Percentiles rank a stretch among this genome's conserved stretches.
Conservation (phyloP, 2,329 filamentous ascomycete genomes). For the Verticillium nubilum region DNA sequence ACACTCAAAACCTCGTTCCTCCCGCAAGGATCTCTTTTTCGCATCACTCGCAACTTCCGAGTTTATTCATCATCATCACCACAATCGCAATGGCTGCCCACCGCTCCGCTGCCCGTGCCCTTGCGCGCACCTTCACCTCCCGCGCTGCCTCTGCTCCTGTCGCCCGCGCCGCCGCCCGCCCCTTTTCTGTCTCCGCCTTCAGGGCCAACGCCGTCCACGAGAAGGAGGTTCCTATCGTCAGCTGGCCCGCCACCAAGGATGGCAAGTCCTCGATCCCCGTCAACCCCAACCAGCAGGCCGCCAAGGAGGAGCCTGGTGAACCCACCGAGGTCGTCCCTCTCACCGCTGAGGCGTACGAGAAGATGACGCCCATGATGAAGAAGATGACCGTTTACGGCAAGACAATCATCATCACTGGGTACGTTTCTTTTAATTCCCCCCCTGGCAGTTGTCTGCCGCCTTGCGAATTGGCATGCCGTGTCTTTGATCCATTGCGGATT, state of each 20-base stretch:
- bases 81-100: slow-evolving; percentile 6
- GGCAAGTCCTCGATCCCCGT: slow-evolving; percentile 54
- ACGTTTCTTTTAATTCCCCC: slow-evolving; percentile 32
- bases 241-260: slow-evolving; percentile 46
- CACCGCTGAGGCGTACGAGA: slow-evolving; percentile 44
- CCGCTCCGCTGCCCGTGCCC: slow-evolving; percentile 9
- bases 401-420: slow-evolving; percentile 65
- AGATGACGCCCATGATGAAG: slow-evolving; percentile 56
- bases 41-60: neutral
- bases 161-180: slow-evolving; percentile 19
- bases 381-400: slow-evolving; percentile 66
- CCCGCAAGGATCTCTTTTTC: neutral
- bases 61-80: neutral
- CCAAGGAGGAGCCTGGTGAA: slow-evolving; percentile 23
- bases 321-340: slow-evolving; percentile 47
- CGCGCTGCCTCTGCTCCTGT: slow-evolving; percentile 18
- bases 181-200: slow-evolving; percentile 29
- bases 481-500: slow-evolving; percentile 3
- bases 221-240: slow-evolving; percentile 51
- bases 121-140: slow-evolving; percentile 20
- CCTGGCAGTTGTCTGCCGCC: neutral
- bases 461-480: neutral
- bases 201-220: slow-evolving; percentile 43
- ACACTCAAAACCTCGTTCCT: neutral
- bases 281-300: neutral